Percentiles rank a stretch among this genome's conserved stretches.
phyloP scores from a whole-genome alignment of 2,329 filamentous ascomycete species.

The Epichloe typhina region DNA sequence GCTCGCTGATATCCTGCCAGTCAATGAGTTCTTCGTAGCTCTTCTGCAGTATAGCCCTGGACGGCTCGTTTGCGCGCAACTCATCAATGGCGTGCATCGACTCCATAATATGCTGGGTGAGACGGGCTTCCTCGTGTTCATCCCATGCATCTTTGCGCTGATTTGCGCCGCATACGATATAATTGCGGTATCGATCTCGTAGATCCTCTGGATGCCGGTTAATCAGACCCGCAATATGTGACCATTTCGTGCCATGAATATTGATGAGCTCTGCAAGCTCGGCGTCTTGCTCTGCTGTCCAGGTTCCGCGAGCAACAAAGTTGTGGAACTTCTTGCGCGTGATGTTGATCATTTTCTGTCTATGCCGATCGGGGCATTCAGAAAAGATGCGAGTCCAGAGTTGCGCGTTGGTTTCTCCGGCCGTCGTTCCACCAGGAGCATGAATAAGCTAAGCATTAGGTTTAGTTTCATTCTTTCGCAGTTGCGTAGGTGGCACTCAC shows the following conservation, averaged over 20 bases:
- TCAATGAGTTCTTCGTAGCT: conserved; percentile 43
- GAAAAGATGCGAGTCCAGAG: conserved; percentile 38
- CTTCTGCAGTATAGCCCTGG: conserved; percentile 20
- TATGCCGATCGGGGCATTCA: conserved; percentile 35
- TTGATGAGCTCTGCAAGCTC: conserved; percentile 23
- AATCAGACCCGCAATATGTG: conserved; percentile 44
- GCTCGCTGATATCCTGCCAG: conserved; percentile 51
- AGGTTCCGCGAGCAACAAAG: conserved; percentile 39
- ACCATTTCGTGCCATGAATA: conserved; percentile 40
- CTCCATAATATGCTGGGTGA: conserved; percentile 39
- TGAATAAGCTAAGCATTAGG: conserved; percentile 21
- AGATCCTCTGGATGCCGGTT: conserved; percentile 53
- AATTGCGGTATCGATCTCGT: conserved; percentile 58
- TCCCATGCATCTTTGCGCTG: conserved; percentile 44
- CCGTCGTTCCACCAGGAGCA: conserved; percentile 21
- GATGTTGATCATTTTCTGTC: conserved; percentile 40
- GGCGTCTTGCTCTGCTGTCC: conserved; percentile 24
- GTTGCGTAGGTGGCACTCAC: conserved; percentile 17
- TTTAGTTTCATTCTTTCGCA: conserved; percentile 4
- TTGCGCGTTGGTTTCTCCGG: conserved; percentile 23
- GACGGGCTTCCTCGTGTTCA: conserved; percentile 41
- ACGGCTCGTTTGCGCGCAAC: conserved; percentile 19
- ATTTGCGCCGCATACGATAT: conserved; percentile 44
- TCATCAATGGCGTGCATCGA: conserved; percentile 35
- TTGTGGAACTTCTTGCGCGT: conserved; percentile 54